phyloP scores from a whole-genome alignment of 1,284 basidiomycete genomes.

The Sphagnurus paluster region DNA sequence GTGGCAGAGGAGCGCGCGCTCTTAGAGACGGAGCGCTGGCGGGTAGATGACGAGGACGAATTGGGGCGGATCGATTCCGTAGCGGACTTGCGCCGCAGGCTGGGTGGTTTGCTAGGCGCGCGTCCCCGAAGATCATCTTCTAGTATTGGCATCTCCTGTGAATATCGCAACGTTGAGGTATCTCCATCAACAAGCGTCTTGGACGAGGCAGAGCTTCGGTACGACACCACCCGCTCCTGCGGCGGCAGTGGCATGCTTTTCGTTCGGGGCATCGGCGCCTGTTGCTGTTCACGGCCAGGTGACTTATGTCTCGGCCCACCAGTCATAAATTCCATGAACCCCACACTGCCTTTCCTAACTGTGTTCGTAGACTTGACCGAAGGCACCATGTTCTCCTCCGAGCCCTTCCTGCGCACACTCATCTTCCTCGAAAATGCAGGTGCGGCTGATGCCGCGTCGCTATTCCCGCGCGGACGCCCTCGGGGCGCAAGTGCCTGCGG shows the following conservation, averaged over 20 bases:
- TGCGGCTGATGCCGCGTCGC: slow-evolving; percentile 19
- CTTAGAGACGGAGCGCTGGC: slow-evolving; percentile 18
- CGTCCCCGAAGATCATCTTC: slow-evolving; percentile 42
- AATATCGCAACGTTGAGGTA: slow-evolving; percentile 7
- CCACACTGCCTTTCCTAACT: slow-evolving; percentile 21
- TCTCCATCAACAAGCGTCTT: slow-evolving; percentile 14
- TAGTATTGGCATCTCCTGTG: slow-evolving; percentile 11
- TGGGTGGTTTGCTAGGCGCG: slow-evolving; percentile 42
- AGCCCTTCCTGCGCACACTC: slow-evolving; percentile 10
- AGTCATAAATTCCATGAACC: slow-evolving; percentile 20
- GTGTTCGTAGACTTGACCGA: slow-evolving; percentile 15
- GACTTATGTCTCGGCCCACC: slow-evolving; percentile 12
- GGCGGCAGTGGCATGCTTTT: slow-evolving; percentile 43
- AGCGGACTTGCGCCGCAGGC: slow-evolving; percentile 45
- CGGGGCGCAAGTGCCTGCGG: slow-evolving; percentile 20
- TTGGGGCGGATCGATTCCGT: slow-evolving; percentile 43
- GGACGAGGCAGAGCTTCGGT: slow-evolving; percentile 21
- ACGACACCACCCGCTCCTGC: slow-evolving; percentile 19
- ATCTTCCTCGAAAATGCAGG: background rate
- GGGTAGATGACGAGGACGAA: slow-evolving; percentile 11
- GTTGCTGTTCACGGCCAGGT: slow-evolving; percentile 10
- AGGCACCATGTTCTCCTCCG: background rate
- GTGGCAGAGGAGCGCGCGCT: slow-evolving; percentile 4
- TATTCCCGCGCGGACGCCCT: slow-evolving; percentile 22
- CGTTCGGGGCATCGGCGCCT: slow-evolving; percentile 33